These are phyloP conservation scores for Alternaria conjuncta DNA, from an alignment of 2,329 filamentous ascomycete species.

Conservation along the genomic window DNA sequence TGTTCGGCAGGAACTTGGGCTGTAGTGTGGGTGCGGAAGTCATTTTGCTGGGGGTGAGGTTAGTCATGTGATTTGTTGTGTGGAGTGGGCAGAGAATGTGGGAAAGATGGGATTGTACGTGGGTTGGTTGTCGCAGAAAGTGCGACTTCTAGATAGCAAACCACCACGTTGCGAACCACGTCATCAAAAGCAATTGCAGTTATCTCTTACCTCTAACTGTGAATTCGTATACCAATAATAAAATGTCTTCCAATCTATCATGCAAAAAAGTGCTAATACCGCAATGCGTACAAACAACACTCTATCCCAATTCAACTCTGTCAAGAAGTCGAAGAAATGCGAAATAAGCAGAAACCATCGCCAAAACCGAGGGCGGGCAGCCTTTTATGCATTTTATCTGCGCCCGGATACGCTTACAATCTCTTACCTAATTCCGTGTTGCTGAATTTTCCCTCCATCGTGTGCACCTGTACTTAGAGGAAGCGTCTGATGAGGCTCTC, in stretches of 20 bases:
- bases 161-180: background rate
- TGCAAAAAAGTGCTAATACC: background rate
- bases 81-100: background rate
- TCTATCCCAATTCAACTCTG: background rate
- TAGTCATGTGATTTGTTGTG: background rate
- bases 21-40: constrained; percentile 64
- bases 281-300: constrained; percentile 1
- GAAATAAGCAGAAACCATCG: background rate
- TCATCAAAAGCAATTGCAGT: background rate
- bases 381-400: constrained; percentile 46
- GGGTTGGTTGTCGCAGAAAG: background rate
- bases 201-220: background rate
- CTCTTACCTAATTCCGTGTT: constrained; percentile 45
- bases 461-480: constrained; percentile 44
- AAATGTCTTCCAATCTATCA: background rate
- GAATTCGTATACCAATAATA: background rate
- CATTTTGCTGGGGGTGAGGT: constrained; percentile 46
- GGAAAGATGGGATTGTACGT: background rate
- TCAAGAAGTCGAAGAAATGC: background rate
- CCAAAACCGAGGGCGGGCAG: constrained; percentile 24
- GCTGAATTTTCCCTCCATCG: constrained; percentile 34
- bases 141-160: background rate
- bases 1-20: constrained; percentile 79
- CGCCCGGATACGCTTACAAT: constrained; percentile 22
- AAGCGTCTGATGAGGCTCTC: constrained; percentile 28